These are phyloP conservation scores for Populus ilicifolia DNA, from an alignment of 345 rosid species.

Conservation along the genomic window DNA sequence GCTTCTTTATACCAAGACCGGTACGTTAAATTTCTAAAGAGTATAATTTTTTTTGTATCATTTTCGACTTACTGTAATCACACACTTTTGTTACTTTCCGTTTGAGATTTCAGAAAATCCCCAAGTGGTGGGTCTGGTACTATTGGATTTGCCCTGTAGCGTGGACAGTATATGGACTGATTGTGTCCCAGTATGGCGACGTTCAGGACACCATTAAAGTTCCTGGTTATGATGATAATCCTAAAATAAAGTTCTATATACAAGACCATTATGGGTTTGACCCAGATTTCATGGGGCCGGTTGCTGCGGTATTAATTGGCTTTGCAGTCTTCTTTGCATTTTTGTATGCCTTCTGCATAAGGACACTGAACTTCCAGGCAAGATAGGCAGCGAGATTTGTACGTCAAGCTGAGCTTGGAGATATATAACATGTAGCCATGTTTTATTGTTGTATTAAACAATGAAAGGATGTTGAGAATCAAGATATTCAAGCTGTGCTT, in stretches of 20 bases:
- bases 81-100: neutral
- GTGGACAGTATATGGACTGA: constrained; percentile 59
- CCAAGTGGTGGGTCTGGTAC: constrained; percentile 92
- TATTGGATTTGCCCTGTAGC: constrained; percentile 90
- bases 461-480: too few species aligned
- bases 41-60: neutral
- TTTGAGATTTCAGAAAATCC: constrained; percentile 50
- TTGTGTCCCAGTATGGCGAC: constrained; percentile 72
- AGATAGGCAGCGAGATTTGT: constrained; percentile 30
- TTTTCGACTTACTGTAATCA: neutral
- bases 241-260: constrained; percentile 42
- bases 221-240: constrained; percentile 32
- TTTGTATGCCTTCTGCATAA: constrained; percentile 66
- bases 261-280: constrained; percentile 52
- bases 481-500: too few species aligned
- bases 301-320: constrained; percentile 58
- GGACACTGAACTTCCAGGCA: constrained; percentile 70
- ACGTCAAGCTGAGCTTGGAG: neutral
- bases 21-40: constrained; percentile 22
- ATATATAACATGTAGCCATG: too few species aligned
- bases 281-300: constrained; percentile 59
- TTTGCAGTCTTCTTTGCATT: constrained; percentile 63
- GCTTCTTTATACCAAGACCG: constrained; percentile 86
- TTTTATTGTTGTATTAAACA: neutral
- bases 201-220: constrained; percentile 32